These are phyloP conservation scores for Penicillium psychrofluorescens DNA, from an alignment of 495 filamentous ascomycete species.

Conservation along the genomic window DNA sequence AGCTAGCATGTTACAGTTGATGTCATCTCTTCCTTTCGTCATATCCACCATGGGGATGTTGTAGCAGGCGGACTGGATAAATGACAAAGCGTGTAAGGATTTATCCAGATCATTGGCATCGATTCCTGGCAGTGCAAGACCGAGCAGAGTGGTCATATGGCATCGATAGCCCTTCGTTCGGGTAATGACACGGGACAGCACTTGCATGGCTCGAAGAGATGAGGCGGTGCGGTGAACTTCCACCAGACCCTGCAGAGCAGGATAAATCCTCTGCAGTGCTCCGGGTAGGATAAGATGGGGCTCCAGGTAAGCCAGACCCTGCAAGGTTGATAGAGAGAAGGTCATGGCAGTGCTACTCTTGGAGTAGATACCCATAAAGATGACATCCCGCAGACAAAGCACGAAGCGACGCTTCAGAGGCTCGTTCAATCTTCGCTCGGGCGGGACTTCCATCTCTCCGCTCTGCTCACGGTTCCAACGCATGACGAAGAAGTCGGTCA, in stretches of 20 bases:
- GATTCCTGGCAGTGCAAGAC: conserved; percentile 87
- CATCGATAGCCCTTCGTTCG: conserved; percentile 89
- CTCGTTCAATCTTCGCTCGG: conserved; percentile 69
- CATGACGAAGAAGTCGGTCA: conserved; percentile 95
- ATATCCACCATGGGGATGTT: conserved; percentile 87
- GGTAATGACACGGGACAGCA: conserved; percentile 81
- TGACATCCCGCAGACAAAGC: conserved; percentile 80
- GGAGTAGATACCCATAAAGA: conserved; percentile 96
- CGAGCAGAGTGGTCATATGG: conserved; percentile 86
- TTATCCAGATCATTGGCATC: conserved; percentile 98
- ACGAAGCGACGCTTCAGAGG: conserved; percentile 86
- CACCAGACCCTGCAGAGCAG: conserved; percentile 89
- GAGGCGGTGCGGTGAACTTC: conserved; percentile 97
- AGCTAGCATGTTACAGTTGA: conserved; percentile 70
- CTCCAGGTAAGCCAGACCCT: conserved; percentile 83
- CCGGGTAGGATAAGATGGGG: conserved; percentile 90
- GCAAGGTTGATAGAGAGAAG: conserved; percentile 82
- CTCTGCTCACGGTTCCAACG: conserved; percentile 93
- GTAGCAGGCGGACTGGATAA: conserved; percentile 91
- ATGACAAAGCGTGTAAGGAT: conserved; percentile 86
- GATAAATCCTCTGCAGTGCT: conserved; percentile 92
- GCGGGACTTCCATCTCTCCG: conserved; percentile 79
- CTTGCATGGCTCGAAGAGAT: conserved; percentile 81
- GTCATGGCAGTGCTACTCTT: conserved; percentile 89
- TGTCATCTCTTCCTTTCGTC: conserved; percentile 57